These are phyloP conservation scores for Tephrocybe sp. DNA, from an alignment of 768 basidiomycete species.

Conservation along the genomic window DNA sequence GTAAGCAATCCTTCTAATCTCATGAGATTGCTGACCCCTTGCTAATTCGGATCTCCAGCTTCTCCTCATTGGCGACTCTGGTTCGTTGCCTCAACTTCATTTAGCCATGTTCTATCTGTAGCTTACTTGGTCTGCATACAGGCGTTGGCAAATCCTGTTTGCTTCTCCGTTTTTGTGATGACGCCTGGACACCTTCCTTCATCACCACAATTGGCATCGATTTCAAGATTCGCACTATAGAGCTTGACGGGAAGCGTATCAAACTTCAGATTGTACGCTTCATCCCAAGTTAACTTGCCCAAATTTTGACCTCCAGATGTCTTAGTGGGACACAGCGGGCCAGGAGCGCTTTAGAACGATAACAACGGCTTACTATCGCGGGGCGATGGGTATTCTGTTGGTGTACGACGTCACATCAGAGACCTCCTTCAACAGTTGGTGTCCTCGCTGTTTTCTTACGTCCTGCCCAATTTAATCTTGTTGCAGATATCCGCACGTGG, in stretches of 20 bases:
- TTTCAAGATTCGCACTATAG: conserved; percentile 99
- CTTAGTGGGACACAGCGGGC: conserved; percentile 97
- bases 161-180: conserved; percentile 96
- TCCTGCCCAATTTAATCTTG: conserved; percentile 3
- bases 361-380: conserved; percentile 98
- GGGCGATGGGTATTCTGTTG: conserved; percentile 96
- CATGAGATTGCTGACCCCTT: not conserved
- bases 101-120: not conserved
- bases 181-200: conserved; percentile 98
- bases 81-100: conserved; percentile 34
- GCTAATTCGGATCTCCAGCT: conserved; percentile 44
- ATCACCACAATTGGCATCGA: conserved; percentile 99
- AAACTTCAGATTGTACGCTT: conserved; percentile 94
- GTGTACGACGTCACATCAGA: conserved; percentile 99
- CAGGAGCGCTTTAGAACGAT: conserved; percentile 99
- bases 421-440: conserved; percentile 91
- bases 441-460: not conserved
- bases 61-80: conserved; percentile 94
- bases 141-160: conserved; percentile 97
- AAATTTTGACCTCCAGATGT: conserved; percentile 5
- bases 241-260: conserved; percentile 95
- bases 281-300: not conserved
- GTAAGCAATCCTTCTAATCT: conserved; percentile 18
- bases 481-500: conserved; percentile 95
- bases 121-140: conserved; percentile 22